These are phyloP conservation scores for Turritis glabra DNA, from an alignment of 345 rosid species.

Conservation along the genomic window DNA sequence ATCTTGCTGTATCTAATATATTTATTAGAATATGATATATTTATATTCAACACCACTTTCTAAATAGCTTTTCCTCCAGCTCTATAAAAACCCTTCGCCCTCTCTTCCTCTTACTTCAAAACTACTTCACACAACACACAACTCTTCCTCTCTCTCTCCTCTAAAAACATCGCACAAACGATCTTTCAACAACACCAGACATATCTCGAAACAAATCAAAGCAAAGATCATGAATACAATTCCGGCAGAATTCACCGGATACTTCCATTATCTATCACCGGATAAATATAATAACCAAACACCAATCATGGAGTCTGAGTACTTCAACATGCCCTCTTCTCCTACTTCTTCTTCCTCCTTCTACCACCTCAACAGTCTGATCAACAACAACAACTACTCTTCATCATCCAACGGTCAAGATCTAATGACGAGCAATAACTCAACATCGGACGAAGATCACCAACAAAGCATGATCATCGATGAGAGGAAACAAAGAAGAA, in stretches of 20 bases:
- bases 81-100: conserved; percentile 55
- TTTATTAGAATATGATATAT: conserved; percentile 11
- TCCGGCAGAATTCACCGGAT: conserved; percentile 56
- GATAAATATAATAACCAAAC: conserved; percentile 41
- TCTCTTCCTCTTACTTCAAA: conserved; percentile 39
- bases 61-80: conserved; percentile 4
- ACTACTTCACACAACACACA: conserved; percentile 27
- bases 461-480: conserved; percentile 61
- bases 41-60: conserved; percentile 10
- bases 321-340: conserved; percentile 47
- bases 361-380: conserved; percentile 45
- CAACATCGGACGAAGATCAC: conserved; percentile 76
- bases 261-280: conserved; percentile 46
- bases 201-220: conserved; percentile 13
- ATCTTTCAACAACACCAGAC: neutral
- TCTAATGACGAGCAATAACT: conserved; percentile 60
- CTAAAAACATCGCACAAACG: conserved; percentile 8
- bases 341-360: conserved; percentile 37
- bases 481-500: conserved; percentile 90
- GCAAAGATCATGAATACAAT: conserved; percentile 46
- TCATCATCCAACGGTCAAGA: conserved; percentile 44
- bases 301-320: conserved; percentile 33
- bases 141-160: conserved; percentile 2
- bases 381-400: conserved; percentile 43
- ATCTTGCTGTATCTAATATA: conserved; percentile 1